Evolutionary conservation across 352 stramenopile species (phyloP), one percentile per base, ranked within the genome.

Genomic region (Globisporangium heterothallicum): DNA sequence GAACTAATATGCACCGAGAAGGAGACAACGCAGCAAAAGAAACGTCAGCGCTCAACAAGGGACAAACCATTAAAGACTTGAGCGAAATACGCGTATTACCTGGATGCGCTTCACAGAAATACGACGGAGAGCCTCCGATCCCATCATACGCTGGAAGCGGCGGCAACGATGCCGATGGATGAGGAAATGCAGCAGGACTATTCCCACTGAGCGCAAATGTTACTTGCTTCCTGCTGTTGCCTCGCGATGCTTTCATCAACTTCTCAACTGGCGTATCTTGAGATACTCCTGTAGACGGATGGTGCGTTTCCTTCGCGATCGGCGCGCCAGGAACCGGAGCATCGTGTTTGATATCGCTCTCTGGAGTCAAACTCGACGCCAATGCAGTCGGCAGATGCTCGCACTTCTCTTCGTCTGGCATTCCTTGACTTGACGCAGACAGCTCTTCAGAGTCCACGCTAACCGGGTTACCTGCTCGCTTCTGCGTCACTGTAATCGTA

Each of bases 131-230:
- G 10, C 79, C 82, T 29, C 79, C 79, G 49, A 89, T 75, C 1
- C 79, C 82, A 57, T 92, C 79, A 56, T 92, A 91, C 6, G 79
- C 79, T 72, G 82, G 82, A 10, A 92, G 52, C 13, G 79, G 79
- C n/a, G 79, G 76, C 8, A 92, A 56, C 14, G 78, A 57, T 3
- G 56, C 58, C 1, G 70, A 58, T 16, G 70, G 36, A 25, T 64
- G 60, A 6, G 56, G 57, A n/a, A 57, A 68, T 21, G 43, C 27
- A 8, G 58, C 58, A 24, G 49, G 40, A 5, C 47, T 53, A 8
- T 53, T 42, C 6, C 46, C 54, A 6, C 29, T 38, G 38, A 61
- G 46, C 30, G 48, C 54, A 50, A 63, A 63, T 6, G 30, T 60
- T 18, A 63, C 50, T 41, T 66, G 59, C 35, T 63, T 59, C 30